Evolutionary conservation across 257 asterid species (phyloP).

Genomic region (Galeopsis tetrahit): DNA sequence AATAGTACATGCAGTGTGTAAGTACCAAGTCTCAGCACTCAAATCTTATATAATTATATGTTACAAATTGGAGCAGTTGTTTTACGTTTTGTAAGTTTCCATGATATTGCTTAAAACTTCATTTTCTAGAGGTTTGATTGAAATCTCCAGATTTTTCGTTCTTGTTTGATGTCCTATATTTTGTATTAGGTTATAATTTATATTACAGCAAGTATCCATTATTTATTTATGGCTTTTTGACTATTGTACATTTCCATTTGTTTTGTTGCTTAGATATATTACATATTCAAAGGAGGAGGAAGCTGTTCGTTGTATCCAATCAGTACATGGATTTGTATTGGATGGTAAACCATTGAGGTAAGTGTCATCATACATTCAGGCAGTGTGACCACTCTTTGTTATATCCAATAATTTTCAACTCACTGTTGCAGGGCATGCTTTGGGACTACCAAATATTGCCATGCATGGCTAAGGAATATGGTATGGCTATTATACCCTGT

Average conservation of each 20-base stretch:
- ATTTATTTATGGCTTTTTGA: not conserved
- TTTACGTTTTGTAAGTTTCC: conserved; percentile 2
- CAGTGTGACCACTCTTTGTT: not conserved
- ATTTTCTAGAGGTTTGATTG: not conserved
- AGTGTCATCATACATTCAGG: conserved; percentile 31
- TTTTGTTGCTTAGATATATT: conserved; percentile 62
- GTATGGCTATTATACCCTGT: conserved; percentile 44
- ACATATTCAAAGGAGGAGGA: conserved; percentile 93
- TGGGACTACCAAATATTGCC: conserved; percentile 91
- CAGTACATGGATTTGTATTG: conserved; percentile 87
- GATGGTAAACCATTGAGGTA: conserved; percentile 81
- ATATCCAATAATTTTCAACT: conserved; percentile 33
- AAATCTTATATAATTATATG: not conserved
- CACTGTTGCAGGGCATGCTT: conserved; percentile 79
- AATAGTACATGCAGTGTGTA: conserved; percentile 98
- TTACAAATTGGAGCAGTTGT: not conserved
- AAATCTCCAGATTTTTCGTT: conserved; percentile 1
- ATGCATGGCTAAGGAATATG: conserved; percentile 91
- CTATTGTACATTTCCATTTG: conserved; percentile 1
- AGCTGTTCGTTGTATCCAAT: conserved; percentile 92
- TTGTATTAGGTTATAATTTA: not conserved
- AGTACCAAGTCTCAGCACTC: conserved; percentile 40
- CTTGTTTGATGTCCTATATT: conserved; percentile 20
- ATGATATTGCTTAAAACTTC: conserved; percentile 6
- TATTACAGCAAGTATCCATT: conserved; percentile 7